Evolutionary conservation across 257 asterid genomes (phyloP).

Genomic region (Datura wrightii): DNA sequence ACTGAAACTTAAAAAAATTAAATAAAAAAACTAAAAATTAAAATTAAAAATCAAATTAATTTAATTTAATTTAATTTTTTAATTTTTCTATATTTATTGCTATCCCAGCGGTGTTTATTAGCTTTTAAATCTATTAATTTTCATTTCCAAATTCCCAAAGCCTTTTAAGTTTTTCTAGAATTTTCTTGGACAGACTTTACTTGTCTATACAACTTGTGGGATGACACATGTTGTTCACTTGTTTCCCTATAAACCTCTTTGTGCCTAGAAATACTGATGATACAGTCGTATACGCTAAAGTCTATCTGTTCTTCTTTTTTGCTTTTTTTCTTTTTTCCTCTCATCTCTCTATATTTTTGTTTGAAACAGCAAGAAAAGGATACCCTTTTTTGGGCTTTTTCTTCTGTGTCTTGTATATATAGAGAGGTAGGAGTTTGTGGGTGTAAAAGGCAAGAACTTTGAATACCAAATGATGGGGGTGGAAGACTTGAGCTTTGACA

Average conservation of each 20-base stretch:
- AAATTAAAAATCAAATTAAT: too few species aligned
- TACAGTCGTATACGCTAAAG: background rate
- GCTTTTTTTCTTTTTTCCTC: background rate
- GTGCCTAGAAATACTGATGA: constrained; percentile 26
- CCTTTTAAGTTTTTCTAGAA: background rate
- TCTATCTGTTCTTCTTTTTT: background rate
- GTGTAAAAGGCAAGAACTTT: background rate
- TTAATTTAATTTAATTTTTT: too few species aligned
- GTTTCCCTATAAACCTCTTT: background rate
- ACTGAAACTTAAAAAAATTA: too few species aligned
- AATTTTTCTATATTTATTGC: too few species aligned
- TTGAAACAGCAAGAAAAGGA: background rate
- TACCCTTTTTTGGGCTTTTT: background rate
- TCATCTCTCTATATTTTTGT: background rate
- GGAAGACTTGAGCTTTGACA: constrained; percentile 65
- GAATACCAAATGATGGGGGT: constrained; percentile 36
- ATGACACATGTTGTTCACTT: constrained; percentile 29
- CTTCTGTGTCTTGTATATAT: background rate
- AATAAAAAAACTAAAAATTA: too few species aligned
- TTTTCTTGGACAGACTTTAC: constrained; percentile 23
- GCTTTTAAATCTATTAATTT: too few species aligned
- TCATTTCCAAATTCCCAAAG: background rate
- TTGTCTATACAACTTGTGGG: background rate
- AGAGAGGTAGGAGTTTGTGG: background rate
- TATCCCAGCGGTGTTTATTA: too few species aligned